Evolutionary conservation across 176 grass and related monocot species (phyloP).

Genomic region (Lolium multiflorum): DNA sequence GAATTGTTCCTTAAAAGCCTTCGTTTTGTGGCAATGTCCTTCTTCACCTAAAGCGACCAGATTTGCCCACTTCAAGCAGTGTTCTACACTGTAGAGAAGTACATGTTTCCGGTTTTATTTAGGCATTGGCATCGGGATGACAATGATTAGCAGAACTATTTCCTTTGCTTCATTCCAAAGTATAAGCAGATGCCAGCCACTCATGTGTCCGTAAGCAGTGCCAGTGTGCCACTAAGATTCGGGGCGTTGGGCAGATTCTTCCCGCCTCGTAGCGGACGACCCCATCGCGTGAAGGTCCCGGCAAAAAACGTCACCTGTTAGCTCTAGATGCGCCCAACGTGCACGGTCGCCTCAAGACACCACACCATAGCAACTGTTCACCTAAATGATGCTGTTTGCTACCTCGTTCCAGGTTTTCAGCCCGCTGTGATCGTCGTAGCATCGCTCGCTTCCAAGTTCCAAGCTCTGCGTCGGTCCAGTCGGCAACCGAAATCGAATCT

Average conservation of each 20-base stretch:
- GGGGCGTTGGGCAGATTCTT: constrained; percentile 20
- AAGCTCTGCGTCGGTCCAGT: background rate
- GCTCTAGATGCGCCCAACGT: background rate
- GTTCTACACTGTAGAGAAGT: background rate
- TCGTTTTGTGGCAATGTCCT: too few species aligned
- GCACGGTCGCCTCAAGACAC: too few species aligned
- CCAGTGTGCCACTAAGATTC: constrained; percentile 8
- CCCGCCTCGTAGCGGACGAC: background rate
- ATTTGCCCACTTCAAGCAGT: background rate
- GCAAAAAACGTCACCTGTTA: background rate
- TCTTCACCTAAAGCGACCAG: background rate
- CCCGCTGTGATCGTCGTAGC: background rate
- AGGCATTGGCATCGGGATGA: background rate
- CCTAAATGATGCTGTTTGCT: constrained; percentile 1
- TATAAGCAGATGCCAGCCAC: constrained; percentile 16
- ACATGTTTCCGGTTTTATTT: background rate
- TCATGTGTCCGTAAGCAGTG: background rate
- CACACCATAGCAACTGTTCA: constrained; percentile 15
- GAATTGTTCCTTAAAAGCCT: too few species aligned
- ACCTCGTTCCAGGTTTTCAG: background rate
- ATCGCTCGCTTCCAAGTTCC: background rate
- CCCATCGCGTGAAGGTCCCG: background rate
- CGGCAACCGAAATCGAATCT: background rate
- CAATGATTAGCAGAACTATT: constrained; percentile 1
- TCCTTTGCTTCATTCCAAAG: constrained; percentile 47